phyloP scores from a whole-genome alignment of 2,329 filamentous ascomycete species.

The Penicillium oxalicum region DNA sequence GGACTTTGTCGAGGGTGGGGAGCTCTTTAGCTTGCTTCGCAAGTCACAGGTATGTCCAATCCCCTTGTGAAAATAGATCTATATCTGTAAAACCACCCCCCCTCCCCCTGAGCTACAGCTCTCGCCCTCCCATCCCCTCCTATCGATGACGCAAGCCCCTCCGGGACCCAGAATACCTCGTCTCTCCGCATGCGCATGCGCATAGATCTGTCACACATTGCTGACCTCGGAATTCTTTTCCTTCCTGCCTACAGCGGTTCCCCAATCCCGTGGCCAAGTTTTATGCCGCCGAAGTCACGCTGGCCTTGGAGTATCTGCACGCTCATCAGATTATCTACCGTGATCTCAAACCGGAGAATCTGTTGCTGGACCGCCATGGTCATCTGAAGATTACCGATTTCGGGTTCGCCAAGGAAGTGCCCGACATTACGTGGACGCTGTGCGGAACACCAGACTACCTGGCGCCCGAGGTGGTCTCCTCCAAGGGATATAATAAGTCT shows the following conservation, averaged over 20 bases:
- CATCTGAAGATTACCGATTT: slow-evolving; percentile 98
- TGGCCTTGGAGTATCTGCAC: slow-evolving; percentile 93
- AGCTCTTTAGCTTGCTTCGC: slow-evolving; percentile 88
- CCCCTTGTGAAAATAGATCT: not conserved
- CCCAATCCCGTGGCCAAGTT: slow-evolving; percentile 98
- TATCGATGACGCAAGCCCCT: no score
- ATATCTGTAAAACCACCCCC: no score
- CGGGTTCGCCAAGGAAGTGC: slow-evolving; percentile 95
- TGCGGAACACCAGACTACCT: slow-evolving; percentile 97
- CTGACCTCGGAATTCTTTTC: slow-evolving; percentile 1
- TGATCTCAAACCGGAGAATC: slow-evolving; percentile 91
- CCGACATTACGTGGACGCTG: slow-evolving; percentile 98
- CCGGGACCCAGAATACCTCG: no score
- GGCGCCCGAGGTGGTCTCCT: slow-evolving; percentile 95
- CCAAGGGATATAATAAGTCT: slow-evolving; percentile 99
- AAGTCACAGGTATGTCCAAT: slow-evolving; percentile 70
- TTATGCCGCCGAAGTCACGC: slow-evolving; percentile 93
- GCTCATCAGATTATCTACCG: slow-evolving; percentile 95
- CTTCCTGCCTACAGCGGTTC: slow-evolving; percentile 62
- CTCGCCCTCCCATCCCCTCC: not conserved
- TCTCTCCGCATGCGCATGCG: not conserved
- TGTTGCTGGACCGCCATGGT: slow-evolving; percentile 84
- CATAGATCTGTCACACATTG: not conserved
- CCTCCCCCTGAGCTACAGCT: no score
- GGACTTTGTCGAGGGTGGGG: slow-evolving; percentile 98